Base-by-base conservation (phyloP, 176 grass and related monocot genomes). In the Triticum timopheevii region DNA sequence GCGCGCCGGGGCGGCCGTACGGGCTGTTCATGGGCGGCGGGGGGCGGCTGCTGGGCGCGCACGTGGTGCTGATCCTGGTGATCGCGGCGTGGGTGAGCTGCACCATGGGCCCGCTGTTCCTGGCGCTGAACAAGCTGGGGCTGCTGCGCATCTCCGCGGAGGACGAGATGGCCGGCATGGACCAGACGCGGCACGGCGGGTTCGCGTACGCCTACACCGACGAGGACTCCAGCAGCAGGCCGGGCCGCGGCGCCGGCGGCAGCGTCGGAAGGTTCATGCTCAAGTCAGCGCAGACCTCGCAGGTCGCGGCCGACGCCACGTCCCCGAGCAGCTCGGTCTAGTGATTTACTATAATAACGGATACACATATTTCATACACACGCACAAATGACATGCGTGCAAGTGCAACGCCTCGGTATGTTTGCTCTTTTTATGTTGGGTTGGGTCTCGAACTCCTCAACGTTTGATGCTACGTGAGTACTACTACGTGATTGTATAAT, bases 91-190 rank as follows among this genome's bases (percentile, higher is more conserved):
- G 89, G 89, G 89, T 94, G 64, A 91, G 75, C 84, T 71, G 2
- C 42, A 94, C 92, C 86, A 94, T 94, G 92, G 92, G 80, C 4
- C 89, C 92, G 35, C 84, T 94, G 74, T 91, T 94, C 89, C 70
- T 91, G 38, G 49, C 77, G 42, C 92, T 94, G 27, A 74, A 61
- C 52, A 91, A 89, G 89, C 9, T 94, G 66, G 89, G 83, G 0
- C 16, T 94, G 38, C 86, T 94, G 31, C 83, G 83, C 39, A 68
- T 91, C 56, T 86, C 83, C 1, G 22, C 68, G 8, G 83, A 91
- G 71, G 83, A 91, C 79, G 92, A 94, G 86, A 52, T 80, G 86
- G 79, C 67, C 16, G 86, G 92, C 12, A 91, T 94, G 92, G 92
- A 91, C 84, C 76, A 77, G 75, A 91, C 83, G 36, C 81, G 89